Evolutionary conservation across 2,329 filamentous ascomycete genomes (phyloP).

Genomic region (Ophiostoma quercus): DNA sequence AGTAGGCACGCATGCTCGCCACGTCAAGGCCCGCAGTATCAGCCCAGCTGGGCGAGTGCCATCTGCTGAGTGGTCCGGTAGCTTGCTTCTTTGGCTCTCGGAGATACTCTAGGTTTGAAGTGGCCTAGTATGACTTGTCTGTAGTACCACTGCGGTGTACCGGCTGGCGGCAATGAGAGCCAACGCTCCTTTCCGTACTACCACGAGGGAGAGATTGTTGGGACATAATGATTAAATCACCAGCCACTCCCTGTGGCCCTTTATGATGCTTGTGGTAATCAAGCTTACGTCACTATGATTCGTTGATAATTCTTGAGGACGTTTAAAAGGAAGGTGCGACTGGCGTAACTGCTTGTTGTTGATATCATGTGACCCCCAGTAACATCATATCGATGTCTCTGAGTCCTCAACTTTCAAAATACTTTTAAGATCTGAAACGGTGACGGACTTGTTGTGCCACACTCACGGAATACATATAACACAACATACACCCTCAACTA

Average conservation of each 20-base stretch:
- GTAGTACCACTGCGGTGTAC: background rate
- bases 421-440: too few species aligned
- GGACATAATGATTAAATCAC: background rate
- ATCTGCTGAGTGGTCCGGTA: background rate
- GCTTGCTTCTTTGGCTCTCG: background rate
- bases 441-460: background rate
- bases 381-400: background rate
- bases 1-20: background rate
- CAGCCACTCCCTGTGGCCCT: background rate
- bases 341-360: background rate
- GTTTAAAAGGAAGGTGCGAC: background rate
- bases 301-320: background rate
- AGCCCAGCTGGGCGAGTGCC: background rate
- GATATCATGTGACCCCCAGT: conserved; percentile 2
- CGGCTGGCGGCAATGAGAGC: background rate
- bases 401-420: background rate
- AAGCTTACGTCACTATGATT: background rate
- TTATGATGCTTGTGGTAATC: background rate
- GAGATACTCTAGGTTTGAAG: background rate
- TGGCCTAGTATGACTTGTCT: background rate
- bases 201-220: background rate
- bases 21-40: background rate
- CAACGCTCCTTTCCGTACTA: background rate
- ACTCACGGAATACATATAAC: background rate
- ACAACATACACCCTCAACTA: background rate